Evolutionary conservation across 1,284 basidiomycete species (phyloP), one percentile per base, ranked within the genome.

Genomic region (Ustilago hordei): DNA sequence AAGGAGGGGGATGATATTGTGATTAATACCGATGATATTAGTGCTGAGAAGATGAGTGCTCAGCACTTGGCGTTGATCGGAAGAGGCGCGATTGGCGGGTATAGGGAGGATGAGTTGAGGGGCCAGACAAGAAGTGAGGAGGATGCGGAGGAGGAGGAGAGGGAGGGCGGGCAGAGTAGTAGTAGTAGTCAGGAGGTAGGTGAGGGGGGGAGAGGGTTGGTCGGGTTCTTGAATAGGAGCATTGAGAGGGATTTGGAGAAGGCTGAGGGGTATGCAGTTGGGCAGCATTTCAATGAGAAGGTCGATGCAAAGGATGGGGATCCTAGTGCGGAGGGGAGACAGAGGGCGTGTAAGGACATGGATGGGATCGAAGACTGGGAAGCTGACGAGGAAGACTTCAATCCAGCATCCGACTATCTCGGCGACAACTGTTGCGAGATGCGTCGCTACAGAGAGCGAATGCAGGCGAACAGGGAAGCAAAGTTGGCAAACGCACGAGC

Each of bases 361-460:
- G 79, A 81, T 41, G 78, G 75, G 34, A 68, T 76, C 55, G 81
- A 82, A 23, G 82, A 83, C 34, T 80, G 75, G 73, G 64, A 79
- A 11, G 72, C 69, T 2, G 64, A 57, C 52, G 73, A 78, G n/a
- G 80, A 82, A 50, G 65, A 74, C n/a, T 53, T 68, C 19, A 74
- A 82, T 55, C 79, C 81, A 7, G 64, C 73, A 1, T 67, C 73
- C 56, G 84, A 86, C 57, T 86, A 83, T 58, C 78, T 81, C 28
- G 84, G 84, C n/a, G 84, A 85, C 35, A 56, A 83, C 23, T 84
- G 82, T 39, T 55, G 64, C 36, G 84, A 85, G 62, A 75, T 79
- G 71, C 63, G 68, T 17, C 70, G 78, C 17, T 83, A 81, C 60
- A 69, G 73, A 19, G 75, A 66, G 34, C 63, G 62, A 28, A 11